Evolutionary conservation across 371 early-diverging fungal genomes (phyloP).

Genomic region (Apophysomyces trapeziformis): DNA sequence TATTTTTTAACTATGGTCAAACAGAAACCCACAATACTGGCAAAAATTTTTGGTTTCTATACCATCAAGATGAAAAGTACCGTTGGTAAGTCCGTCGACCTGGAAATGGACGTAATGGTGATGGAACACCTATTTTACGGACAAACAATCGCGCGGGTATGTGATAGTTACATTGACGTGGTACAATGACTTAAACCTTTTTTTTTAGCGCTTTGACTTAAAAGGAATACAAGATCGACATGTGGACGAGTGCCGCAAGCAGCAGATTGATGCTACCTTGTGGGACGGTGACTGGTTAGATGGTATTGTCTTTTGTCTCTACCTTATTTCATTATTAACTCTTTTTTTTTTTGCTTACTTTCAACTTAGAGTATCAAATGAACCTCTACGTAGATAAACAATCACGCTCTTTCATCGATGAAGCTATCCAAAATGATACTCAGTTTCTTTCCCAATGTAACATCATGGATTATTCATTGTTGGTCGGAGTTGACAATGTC

Average conservation of each 20-base stretch:
- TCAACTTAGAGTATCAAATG: constrained; percentile 30
- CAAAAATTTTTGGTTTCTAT: constrained; percentile 94
- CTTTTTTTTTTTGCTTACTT: neutral
- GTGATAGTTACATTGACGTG: neutral
- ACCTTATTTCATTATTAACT: neutral
- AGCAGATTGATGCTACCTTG: constrained; percentile 52
- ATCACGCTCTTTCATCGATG: constrained; percentile 76
- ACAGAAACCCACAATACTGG: constrained; percentile 78
- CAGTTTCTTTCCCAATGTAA: constrained; percentile 82
- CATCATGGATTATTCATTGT: constrained; percentile 94
- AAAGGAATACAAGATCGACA: constrained; percentile 81
- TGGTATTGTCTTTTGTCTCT: constrained; percentile 31
- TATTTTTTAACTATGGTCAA: constrained; percentile 22
- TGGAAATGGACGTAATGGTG: constrained; percentile 87
- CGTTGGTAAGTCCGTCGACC: constrained; percentile 61
- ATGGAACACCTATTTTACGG: constrained; percentile 94
- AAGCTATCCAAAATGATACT: constrained; percentile 82
- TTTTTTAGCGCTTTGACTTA: constrained; percentile 79
- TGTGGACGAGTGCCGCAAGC: constrained; percentile 41
- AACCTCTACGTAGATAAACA: constrained; percentile 63
- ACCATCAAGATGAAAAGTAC: constrained; percentile 77
- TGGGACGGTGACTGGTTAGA: constrained; percentile 77
- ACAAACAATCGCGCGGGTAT: constrained; percentile 67
- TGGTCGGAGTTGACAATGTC: constrained; percentile 85
- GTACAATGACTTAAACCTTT: constrained; percentile 13